phyloP scores from a whole-genome alignment of 331 rosid species.

The Erythrophleum ivorense region DNA sequence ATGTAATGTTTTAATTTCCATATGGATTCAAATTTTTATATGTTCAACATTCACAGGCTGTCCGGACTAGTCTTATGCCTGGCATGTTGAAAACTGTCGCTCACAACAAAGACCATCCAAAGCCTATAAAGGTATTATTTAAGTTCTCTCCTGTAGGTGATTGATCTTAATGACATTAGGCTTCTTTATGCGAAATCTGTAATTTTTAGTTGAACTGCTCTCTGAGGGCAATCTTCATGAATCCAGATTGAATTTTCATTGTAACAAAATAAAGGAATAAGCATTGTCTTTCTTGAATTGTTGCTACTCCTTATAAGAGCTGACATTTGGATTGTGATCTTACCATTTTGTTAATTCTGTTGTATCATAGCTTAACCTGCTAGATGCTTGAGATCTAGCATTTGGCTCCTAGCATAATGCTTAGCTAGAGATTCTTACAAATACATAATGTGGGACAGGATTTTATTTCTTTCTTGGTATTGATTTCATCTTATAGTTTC shows the following conservation, averaged over 20 bases:
- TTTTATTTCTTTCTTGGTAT: too few species aligned
- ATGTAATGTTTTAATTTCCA: neutral
- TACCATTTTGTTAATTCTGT: neutral
- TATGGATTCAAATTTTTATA: slow-evolving; percentile 26
- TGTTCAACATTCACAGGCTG: slow-evolving; percentile 56
- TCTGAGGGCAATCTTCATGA: slow-evolving; percentile 1
- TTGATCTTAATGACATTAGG: slow-evolving; percentile 1
- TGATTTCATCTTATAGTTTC: too few species aligned
- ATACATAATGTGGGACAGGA: too few species aligned
- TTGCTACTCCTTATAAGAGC: neutral
- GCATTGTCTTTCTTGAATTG: slow-evolving; percentile 17
- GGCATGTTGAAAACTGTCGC: slow-evolving; percentile 89
- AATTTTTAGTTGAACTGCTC: neutral
- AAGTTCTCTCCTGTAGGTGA: slow-evolving; percentile 14
- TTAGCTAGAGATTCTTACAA: neutral
- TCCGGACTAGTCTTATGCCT: slow-evolving; percentile 87
- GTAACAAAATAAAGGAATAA: neutral
- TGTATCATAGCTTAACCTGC: neutral
- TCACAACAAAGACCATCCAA: slow-evolving; percentile 92
- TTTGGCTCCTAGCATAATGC: neutral
- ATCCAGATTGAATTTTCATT: neutral
- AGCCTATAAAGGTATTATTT: slow-evolving; percentile 85
- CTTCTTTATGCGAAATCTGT: neutral
- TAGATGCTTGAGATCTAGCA: neutral
- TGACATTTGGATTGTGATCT: neutral